phyloP scores from a whole-genome alignment of 2,329 filamentous ascomycete genomes.

The Phoma herbarum region DNA sequence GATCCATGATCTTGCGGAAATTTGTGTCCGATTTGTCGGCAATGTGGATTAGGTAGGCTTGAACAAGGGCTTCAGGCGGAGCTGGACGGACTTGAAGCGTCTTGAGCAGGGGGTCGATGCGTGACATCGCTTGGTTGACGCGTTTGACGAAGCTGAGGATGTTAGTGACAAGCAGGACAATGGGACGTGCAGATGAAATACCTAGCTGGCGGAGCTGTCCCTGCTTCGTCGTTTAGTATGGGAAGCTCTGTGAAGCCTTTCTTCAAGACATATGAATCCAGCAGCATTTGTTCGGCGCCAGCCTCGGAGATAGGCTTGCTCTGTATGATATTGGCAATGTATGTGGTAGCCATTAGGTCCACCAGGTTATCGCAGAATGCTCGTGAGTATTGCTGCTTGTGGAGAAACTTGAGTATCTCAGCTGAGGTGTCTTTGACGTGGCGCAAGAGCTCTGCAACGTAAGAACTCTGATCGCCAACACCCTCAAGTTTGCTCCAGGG shows the following conservation, averaged over 20 bases:
- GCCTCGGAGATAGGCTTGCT: conserved; percentile 92
- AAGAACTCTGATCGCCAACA: conserved; percentile 92
- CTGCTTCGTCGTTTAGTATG: conserved; percentile 64
- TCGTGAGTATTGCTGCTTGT: conserved; percentile 91
- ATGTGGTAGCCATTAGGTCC: conserved; percentile 81
- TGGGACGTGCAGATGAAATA: conserved; percentile 35
- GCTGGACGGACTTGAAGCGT: conserved; percentile 93
- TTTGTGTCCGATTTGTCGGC: conserved; percentile 92
- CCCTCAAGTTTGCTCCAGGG: conserved; percentile 94
- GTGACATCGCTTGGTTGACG: conserved; percentile 82
- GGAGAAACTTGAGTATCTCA: conserved; percentile 78
- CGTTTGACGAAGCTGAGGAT: conserved; percentile 79
- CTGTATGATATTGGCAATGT: conserved; percentile 84
- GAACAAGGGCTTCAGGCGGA: conserved; percentile 91
- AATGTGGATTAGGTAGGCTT: conserved; percentile 97
- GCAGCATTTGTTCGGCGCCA: conserved; percentile 95
- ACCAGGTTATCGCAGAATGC: conserved; percentile 97
- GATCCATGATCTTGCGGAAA: conserved; percentile 93
- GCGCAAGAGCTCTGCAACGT: conserved; percentile 81
- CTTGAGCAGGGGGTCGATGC: conserved; percentile 92
- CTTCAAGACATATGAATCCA: conserved; percentile 91
- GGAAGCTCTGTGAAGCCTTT: conserved; percentile 79
- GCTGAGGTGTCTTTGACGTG: conserved; percentile 75
- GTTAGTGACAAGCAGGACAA: conserved; percentile 13
- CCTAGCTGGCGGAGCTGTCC: conserved; percentile 65